Evolutionary conservation across 2,329 filamentous ascomycete species (phyloP).

Genomic region (Venturia aucupariae): DNA sequence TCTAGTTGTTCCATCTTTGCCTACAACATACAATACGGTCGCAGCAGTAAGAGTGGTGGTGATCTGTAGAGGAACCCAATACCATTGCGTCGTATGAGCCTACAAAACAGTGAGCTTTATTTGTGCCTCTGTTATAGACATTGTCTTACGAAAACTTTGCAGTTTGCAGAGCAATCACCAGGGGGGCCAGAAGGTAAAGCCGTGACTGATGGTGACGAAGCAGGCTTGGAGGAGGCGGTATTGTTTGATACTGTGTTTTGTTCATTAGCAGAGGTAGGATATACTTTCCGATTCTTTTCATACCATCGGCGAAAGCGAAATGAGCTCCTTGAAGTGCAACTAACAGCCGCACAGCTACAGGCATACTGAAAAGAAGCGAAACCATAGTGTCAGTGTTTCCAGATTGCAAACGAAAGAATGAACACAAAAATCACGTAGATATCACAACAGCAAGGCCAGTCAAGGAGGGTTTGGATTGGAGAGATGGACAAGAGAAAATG

Average conservation of each 20-base stretch:
- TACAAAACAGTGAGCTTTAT: background rate
- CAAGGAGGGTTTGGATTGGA: background rate
- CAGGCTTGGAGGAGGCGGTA: background rate
- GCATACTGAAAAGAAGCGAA: background rate
- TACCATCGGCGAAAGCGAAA: background rate
- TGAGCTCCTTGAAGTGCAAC: background rate
- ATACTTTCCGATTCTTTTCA: background rate
- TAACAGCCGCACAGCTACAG: background rate
- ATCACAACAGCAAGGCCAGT: background rate
- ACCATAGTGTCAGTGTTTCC: background rate
- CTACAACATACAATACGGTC: conserved; percentile 15
- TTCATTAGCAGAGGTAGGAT: background rate
- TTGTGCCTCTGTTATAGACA: too few species aligned
- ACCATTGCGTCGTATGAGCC: conserved; percentile 7
- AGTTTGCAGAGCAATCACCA: background rate
- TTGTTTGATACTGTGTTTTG: background rate
- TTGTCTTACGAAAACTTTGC: background rate
- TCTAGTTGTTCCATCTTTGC: conserved; percentile 15
- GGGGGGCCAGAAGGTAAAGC: background rate
- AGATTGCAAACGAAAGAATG: background rate
- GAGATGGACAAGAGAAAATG: background rate
- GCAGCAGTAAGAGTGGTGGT: conserved; percentile 15
- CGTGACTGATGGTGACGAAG: background rate
- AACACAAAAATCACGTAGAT: background rate
- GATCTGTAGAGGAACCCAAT: conserved; percentile 13